Evolutionary conservation across 176 grass and related monocot species (phyloP), one percentile per base, ranked within the genome.

Genomic region (Rhynchospora pubera): DNA sequence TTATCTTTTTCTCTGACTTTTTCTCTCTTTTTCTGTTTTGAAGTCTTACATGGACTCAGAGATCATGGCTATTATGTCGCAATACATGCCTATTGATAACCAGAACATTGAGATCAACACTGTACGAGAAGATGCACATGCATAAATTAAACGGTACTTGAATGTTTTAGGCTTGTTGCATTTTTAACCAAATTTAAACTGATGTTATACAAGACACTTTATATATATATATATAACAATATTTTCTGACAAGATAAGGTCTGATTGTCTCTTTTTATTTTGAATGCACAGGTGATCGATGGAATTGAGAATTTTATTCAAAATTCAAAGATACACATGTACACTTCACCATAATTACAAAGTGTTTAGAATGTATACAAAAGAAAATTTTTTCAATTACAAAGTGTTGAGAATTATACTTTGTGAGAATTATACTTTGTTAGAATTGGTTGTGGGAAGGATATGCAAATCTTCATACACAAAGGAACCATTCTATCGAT

Each of bases 31-130:
- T 72, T 22, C 26, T 24, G 5, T n/a, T 82, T 43, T 77, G 57
- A 77, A 97, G 94, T 73, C 85, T 21, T 94, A 97, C 89, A 98
- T 98, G 95, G 89, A 98, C 44, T 95, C 89, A 0, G 91, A 95
- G 39, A 86, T 95, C 10, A 87, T 91, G 89, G 84, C 89, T 11
- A 98, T 99, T 77, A 99, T 95, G 92, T 94, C 91, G 15, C 91
- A 95, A 58, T 99, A 93, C 89, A 95, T 95, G 96, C 93, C 96
- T 14, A 84, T 95, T 0, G 93, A 99, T 43, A 85, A 73, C 65
- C 84, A 91, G 12, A 81, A 93, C 13, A 77, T 79, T 19, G 92
- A 93, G 78, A 88, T 65, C 52, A 77, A 85, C 45, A 85, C 89
- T 70, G 30, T 99, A 18, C 77, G 87, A 89, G 93, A 91, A 30